phyloP scores from a whole-genome alignment of 2,329 filamentous ascomycete species.

The Calonectria pseudoturangicola region DNA sequence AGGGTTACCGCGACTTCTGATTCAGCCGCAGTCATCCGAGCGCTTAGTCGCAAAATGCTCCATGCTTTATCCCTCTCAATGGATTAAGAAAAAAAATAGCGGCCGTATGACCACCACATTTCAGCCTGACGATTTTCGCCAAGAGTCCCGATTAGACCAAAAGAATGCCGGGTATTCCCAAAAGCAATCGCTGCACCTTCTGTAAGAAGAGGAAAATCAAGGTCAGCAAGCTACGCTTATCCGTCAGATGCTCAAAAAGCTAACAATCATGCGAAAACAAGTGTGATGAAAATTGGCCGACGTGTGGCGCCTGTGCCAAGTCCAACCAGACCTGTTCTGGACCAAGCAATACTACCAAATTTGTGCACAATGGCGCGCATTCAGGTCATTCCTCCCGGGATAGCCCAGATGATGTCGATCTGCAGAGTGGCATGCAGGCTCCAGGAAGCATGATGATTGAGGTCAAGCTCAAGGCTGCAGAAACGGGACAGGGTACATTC shows the following conservation, averaged over 20 bases:
- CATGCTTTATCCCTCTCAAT: not conserved
- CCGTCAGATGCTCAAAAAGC: not conserved
- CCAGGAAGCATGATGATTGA: slow-evolving; percentile 2
- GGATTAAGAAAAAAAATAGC: not conserved
- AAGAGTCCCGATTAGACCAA: not conserved
- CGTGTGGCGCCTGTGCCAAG: slow-evolving; percentile 16
- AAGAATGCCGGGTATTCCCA: slow-evolving; percentile 14
- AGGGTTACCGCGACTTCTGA: not conserved
- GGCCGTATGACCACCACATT: not conserved
- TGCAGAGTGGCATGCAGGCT: not conserved
- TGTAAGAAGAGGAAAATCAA: slow-evolving; percentile 22
- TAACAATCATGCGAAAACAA: not conserved
- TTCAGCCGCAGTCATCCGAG: slow-evolving; percentile 14
- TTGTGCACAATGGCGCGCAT: slow-evolving; percentile 16
- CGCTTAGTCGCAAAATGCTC: not conserved
- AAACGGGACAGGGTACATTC: slow-evolving; percentile 2
- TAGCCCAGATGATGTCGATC: not conserved
- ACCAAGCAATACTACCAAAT: slow-evolving; percentile 5
- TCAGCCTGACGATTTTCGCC: too few relatives aligned
- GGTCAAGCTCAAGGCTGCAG: not conserved
- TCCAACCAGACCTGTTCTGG: slow-evolving; percentile 9
- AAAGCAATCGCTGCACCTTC: not conserved
- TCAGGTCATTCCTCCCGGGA: not conserved
- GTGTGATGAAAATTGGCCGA: slow-evolving; percentile 27
- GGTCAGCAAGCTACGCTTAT: not conserved